Base-by-base conservation (phyloP, 2,329 filamentous ascomycete genomes). In the Scorias spongiosa region DNA sequence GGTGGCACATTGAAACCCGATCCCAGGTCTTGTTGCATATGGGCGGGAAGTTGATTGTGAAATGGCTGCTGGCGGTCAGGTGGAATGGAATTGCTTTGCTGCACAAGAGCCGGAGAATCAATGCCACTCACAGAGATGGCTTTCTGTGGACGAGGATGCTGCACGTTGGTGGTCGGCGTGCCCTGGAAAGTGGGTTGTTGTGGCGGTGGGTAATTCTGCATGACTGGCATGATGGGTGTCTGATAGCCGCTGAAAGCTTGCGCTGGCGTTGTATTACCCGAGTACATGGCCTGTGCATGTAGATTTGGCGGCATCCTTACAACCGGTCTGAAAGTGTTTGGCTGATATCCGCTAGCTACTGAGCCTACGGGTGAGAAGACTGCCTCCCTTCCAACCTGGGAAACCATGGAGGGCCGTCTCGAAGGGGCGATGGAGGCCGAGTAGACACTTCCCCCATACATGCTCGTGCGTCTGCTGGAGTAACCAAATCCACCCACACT, bases 101-200 rank as follows among this genome's bases (percentile, higher is more conserved):
- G 75, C 64, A 78, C 66, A 52, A 70, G 71, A 5, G 76, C 78
- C 3, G 88, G 86, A 7, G 84, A 84, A 62, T 96, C 91, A 53
- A 96, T 94, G 55, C 86, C 87, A 45, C 86, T 84, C 46, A 96
- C 79, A 9, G 88, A 95, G 29, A 96, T 85, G 5, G 87, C 74
- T 69, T 96, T 96, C 62, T 96, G 88, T 8, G 91, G 89, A 42
- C 85, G 81, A 45, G 91, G 91, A 60, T 96, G 91, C 60, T 96
- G 85, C 79, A 96, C 94, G 1, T 86, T 75, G 14, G 79, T 72
- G 37, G 72, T 70, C 39, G 72, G 70, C 53, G 75, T 77, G 51
- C 74, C 77, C 58, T 79, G 76, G 58, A 70, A 76, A 1, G 70
- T 62, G 8, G 73, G 72, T 49, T 73, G 70, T 50, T 72, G 71